Evolutionary conservation across 2,329 filamentous ascomycete species (phyloP), one percentile per base, ranked within the genome.

Genomic region (Coniella vitis): DNA sequence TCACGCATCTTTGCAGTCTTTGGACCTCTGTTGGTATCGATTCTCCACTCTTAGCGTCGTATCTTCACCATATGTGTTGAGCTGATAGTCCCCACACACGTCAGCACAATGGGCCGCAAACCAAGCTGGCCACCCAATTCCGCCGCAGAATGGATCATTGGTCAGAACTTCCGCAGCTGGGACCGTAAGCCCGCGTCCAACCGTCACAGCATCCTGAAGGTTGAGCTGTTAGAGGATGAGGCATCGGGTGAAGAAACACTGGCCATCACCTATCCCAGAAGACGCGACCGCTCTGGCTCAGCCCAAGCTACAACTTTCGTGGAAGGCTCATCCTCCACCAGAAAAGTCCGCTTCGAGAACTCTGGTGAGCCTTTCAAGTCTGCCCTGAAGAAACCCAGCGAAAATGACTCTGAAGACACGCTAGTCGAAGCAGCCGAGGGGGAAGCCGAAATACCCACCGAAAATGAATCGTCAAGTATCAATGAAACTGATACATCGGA

Each of bases 181-280:
- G 43, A 35, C 2, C 46, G 16, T 44, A 49, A 39, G n/a, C 43
- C 17, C 25, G 45, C 47, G 41, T 38, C 16, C 10, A 47, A 29
- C 51, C 53, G 20, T 45, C 55, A 25, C 40, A 62, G 63, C 16
- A 59, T 70, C 10, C 57, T 73, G 49, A 66, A 58, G 19, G 57
- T 76, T 29, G 65, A 72, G 45, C 58, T 76, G 2, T 65, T 68
- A 13, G 77, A 75, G 10, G 74, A 79, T 52, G 74, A 78, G 38
- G 73, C 76, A 48, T 68, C 66, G n/a, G 69, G 71, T 7, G 64
- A 69, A 21, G 75, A 79, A 45, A 70, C 66, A 3, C 59, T 78
- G 46, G 67, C 61, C 16, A 60, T 79, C 34, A 74, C 71, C 1
- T 74, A 75, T 45, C 74, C 75, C 1, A 70, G 73, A 45, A 61